Conservation (phyloP, 2,329 filamentous ascomycete species). For the Ophiocordyceps australis region DNA sequence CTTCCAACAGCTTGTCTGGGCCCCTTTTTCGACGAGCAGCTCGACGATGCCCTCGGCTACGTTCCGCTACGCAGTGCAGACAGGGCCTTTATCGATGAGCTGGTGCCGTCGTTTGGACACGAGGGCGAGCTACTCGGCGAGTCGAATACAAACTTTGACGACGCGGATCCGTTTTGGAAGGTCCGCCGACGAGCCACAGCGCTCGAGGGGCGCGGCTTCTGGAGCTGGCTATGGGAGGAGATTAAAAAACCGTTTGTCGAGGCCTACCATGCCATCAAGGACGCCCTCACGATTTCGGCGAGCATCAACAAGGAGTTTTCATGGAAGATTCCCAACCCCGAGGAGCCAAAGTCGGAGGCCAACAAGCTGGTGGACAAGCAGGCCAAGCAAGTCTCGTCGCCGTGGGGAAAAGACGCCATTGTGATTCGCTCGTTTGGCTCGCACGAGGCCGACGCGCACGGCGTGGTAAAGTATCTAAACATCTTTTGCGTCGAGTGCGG, state of each 20-base stretch:
- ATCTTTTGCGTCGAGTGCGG: conserved; percentile 13
- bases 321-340: conserved; percentile 6
- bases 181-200: too few species aligned
- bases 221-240: background rate
- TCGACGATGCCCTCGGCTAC: conserved; percentile 9
- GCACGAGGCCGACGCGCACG: conserved; percentile 2
- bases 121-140: background rate
- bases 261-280: conserved; percentile 1
- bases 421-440: conserved; percentile 9
- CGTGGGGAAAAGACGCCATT: conserved; percentile 11
- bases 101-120: background rate
- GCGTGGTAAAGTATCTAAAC: conserved; percentile 6
- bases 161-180: too few species aligned
- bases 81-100: background rate
- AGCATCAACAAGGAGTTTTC: conserved; percentile 4
- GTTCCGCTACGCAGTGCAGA: background rate
- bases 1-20: conserved; percentile 9
- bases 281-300: conserved; percentile 3
- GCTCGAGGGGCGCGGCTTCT: too few species aligned
- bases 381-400: conserved; percentile 7
- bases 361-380: conserved; percentile 5
- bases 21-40: conserved; percentile 9
- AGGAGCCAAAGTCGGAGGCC: background rate
- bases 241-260: background rate
- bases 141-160: background rate